A percentile compares a stretch with the other conserved stretches of the same genome.
phyloP scores from a whole-genome alignment of 257 asterid species.

The Penstemon davidsonii region DNA sequence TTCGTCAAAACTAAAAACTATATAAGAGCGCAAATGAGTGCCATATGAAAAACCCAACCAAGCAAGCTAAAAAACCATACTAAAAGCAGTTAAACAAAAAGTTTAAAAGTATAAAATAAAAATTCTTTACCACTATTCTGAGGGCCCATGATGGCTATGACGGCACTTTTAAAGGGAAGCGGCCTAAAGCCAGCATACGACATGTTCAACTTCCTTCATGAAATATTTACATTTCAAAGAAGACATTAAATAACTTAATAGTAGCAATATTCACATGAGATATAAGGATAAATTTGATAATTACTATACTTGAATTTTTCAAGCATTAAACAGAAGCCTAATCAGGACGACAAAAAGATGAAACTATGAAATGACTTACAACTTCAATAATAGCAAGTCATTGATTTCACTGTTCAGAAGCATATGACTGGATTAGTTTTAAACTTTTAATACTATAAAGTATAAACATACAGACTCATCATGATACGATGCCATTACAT shows the following conservation, averaged over 20 bases:
- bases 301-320: no score
- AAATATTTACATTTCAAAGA: conserved; percentile 12
- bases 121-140: conserved; percentile 70
- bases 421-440: no score
- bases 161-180: conserved; percentile 42
- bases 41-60: background rate
- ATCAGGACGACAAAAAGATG: no score
- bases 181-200: conserved; percentile 53
- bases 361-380: no score
- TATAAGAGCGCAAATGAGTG: background rate
- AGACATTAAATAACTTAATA: background rate
- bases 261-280: background rate
- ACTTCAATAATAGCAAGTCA: no score
- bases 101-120: background rate
- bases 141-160: conserved; percentile 88
- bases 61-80: conserved; percentile 11
- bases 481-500: no score
- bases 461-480: no score
- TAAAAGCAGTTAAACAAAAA: conserved; percentile 14
- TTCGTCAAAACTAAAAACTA: background rate
- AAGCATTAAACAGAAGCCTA: no score
- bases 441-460: no score
- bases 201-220: conserved; percentile 65
- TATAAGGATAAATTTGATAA: no score
- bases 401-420: no score